Percentiles rank a stretch among this genome's conserved stretches.
These are phyloP conservation scores for Lonicera japonica DNA, from an alignment of 129 eudicot genomes.

Conservation along the genomic window DNA sequence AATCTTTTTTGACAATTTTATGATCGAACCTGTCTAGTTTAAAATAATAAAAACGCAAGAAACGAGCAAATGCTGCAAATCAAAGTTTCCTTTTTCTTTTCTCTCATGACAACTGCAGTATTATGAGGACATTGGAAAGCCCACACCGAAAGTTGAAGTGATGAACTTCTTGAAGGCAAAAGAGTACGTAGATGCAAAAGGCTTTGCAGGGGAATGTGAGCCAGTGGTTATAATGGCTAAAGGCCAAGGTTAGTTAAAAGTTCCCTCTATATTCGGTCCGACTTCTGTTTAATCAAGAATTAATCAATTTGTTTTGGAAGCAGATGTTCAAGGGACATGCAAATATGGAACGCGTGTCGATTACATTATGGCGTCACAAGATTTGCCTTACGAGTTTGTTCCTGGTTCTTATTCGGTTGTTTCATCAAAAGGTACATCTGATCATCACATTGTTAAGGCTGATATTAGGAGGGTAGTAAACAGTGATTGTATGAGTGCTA, in stretches of 20 bases:
- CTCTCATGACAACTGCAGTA: slow-evolving; percentile 33
- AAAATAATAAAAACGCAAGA: background rate
- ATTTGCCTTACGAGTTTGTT: slow-evolving; percentile 46
- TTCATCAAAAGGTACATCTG: slow-evolving; percentile 95
- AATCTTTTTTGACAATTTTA: too few relatives aligned
- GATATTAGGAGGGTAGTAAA: slow-evolving; percentile 41
- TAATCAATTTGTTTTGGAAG: slow-evolving; percentile 1
- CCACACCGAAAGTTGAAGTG: slow-evolving; percentile 81
- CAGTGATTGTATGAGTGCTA: slow-evolving; percentile 5
- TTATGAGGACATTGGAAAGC: slow-evolving; percentile 82
- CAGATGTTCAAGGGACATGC: slow-evolving; percentile 94
- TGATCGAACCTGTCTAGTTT: background rate
- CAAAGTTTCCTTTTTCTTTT: background rate
- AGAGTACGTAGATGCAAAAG: slow-evolving; percentile 61
- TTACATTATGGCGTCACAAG: slow-evolving; percentile 56
- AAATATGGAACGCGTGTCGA: slow-evolving; percentile 93
- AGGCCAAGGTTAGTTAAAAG: slow-evolving; percentile 63
- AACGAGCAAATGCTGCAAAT: background rate
- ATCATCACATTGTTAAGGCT: slow-evolving; percentile 84
- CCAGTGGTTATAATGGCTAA: slow-evolving; percentile 86
- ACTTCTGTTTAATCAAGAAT: background rate
- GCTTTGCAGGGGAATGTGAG: slow-evolving; percentile 78
- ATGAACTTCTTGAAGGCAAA: slow-evolving; percentile 49
- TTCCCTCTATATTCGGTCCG: background rate
- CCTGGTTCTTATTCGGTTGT: slow-evolving; percentile 79